A percentile compares a stretch with the other conserved stretches of the same genome.
phyloP scores from a whole-genome alignment of 176 grass and related monocot genomes.

The Phragmites australis region DNA sequence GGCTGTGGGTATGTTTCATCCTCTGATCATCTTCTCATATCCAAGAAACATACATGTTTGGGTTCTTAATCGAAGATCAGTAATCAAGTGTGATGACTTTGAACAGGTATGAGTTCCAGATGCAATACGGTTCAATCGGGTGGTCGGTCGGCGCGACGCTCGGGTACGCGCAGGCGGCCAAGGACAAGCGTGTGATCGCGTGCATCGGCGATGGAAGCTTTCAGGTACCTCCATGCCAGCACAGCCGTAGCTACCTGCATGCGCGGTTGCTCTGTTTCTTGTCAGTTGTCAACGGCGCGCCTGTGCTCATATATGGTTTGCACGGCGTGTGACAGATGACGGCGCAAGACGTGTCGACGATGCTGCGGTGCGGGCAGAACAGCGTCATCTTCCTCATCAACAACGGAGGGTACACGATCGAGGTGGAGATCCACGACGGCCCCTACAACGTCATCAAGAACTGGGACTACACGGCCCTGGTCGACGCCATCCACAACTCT shows the following conservation, averaged over 20 bases:
- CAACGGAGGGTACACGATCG: slow-evolving; percentile 69
- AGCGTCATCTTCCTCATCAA: slow-evolving; percentile 72
- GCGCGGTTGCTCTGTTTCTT: not conserved
- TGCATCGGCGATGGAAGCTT: slow-evolving; percentile 74
- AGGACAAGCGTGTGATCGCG: slow-evolving; percentile 67
- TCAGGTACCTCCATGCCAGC: slow-evolving; percentile 42
- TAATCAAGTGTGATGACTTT: slow-evolving; percentile 2
- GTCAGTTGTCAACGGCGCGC: not conserved
- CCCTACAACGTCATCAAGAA: slow-evolving; percentile 83
- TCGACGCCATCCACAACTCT: slow-evolving; percentile 61
- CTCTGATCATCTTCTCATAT: not conserved
- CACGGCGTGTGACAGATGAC: slow-evolving; percentile 28
- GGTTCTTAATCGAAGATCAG: not conserved
- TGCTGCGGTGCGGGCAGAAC: slow-evolving; percentile 62
- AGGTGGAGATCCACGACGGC: slow-evolving; percentile 72
- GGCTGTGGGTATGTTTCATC: slow-evolving; percentile 47
- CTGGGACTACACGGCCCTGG: slow-evolving; percentile 61
- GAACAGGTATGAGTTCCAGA: slow-evolving; percentile 66
- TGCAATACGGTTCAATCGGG: slow-evolving; percentile 76
- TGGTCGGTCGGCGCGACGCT: slow-evolving; percentile 75
- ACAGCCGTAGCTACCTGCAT: not conserved
- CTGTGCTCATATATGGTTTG: not conserved
- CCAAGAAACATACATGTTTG: not conserved
- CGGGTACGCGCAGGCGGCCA: slow-evolving; percentile 62
- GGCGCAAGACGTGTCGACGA: slow-evolving; percentile 67